Conservation (phyloP, 2,329 filamentous ascomycete genomes). For the Pestalotiopsis sp. region DNA sequence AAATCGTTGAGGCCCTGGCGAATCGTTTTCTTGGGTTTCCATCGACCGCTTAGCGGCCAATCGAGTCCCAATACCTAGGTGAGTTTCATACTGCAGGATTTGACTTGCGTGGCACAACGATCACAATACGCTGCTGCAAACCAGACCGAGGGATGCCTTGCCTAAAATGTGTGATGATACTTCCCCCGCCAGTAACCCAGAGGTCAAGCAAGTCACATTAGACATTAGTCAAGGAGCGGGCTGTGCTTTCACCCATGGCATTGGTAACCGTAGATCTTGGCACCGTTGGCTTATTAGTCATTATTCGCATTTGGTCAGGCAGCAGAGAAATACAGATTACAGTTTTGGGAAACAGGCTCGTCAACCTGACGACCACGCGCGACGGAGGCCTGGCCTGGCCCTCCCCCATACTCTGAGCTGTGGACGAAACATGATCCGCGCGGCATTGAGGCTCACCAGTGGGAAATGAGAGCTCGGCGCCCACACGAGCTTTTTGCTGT, state of each 20-base stretch:
- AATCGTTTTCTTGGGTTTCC: not conserved
- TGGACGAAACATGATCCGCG: constrained; percentile 5
- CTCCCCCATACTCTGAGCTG: constrained; percentile 1
- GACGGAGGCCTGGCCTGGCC: not conserved
- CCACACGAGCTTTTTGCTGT: not conserved
- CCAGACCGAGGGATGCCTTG: not conserved
- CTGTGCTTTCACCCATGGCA: too few relatives aligned
- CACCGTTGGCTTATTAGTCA: too few relatives aligned
- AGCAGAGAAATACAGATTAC: constrained; percentile 1
- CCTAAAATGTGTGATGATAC: too few relatives aligned
- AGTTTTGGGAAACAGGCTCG: not conserved
- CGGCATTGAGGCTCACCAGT: not conserved
- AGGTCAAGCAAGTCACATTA: too few relatives aligned
- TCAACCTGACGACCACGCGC: constrained; percentile 6
- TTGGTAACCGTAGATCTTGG: too few relatives aligned
- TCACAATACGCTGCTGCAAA: not conserved
- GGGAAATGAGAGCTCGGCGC: constrained; percentile 4
- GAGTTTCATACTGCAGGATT: not conserved
- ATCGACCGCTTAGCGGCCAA: not conserved
- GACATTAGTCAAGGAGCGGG: too few relatives aligned
- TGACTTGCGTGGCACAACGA: not conserved
- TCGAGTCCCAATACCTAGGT: not conserved
- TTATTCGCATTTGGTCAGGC: constrained; percentile 1
- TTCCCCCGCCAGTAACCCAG: too few relatives aligned
- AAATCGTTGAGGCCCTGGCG: not conserved